Base-by-base conservation (phyloP, 2,329 filamentous ascomycete species). In the Chaetomiaceae sp. region DNA sequence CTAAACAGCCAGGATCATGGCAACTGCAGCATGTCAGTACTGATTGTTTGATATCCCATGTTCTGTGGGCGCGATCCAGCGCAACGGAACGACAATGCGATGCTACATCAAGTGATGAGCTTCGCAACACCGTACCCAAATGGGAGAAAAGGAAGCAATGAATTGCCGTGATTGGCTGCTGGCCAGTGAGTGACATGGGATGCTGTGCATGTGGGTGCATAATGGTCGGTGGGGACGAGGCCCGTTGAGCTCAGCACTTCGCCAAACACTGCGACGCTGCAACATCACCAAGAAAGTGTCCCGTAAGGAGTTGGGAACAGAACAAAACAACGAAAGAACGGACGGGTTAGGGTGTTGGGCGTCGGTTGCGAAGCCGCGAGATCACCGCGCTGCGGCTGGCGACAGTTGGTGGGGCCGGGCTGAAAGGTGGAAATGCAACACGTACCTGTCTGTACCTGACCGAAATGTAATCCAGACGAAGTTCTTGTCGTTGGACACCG, bases 21-120 rank as follows among this genome's bases (percentile, higher is more conserved):
- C 56, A 52, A n/a, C 56, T 60, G 49, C 42, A 47, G 45, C 24
- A 32, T 10, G 38, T 58, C 22, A 56, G 56, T 42, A 32, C 3
- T 34, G 17, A 41, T 18, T 38, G 12, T 35, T 34, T n/a, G n/a
- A n/a, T n/a, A n/a, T n/a, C n/a, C n/a, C 20, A 14, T 22, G 11
- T 20, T 29, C 4, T 14, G 7, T 45, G 26, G 20, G 15, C 27
- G n/a, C 18, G 15, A 8, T 11, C 12, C 3, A 32, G 15, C 14
- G 15, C 3, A 32, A n/a, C 12, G n/a, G 12, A n/a, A n/a, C n/a
- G n/a, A n/a, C n/a, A n/a, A n/a, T n/a, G 22, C 22, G 22, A 14
- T 42, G 47, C 47, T 42, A 45, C 42, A 42, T 8, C n/a, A 18
- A 38, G n/a, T n/a, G n/a, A n/a, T n/a, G 33, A 15, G 34, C 4